Conservation (phyloP, 1,284 basidiomycete genomes). For the Trametes polyzona region DNA sequence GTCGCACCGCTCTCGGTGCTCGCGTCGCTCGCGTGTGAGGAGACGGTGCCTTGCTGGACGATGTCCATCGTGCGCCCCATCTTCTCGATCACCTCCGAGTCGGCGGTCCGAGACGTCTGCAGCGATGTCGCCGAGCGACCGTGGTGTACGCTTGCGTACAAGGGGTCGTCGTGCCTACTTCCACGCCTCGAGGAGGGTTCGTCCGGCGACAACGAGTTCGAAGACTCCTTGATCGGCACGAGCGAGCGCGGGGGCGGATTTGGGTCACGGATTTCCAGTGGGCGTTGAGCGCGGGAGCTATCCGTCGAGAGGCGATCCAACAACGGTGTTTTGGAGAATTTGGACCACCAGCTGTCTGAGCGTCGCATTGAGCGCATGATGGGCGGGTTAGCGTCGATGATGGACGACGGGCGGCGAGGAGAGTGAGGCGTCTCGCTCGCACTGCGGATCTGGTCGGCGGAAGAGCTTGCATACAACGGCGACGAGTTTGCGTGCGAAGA, state of each 20-base stretch:
- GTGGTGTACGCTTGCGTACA: slow-evolving; percentile 30
- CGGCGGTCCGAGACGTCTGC: slow-evolving; percentile 44
- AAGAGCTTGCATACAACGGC: slow-evolving; percentile 9
- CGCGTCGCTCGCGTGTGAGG: slow-evolving; percentile 34
- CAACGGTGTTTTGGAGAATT: slow-evolving; percentile 46
- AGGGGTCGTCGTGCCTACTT: slow-evolving; percentile 13
- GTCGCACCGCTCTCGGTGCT: slow-evolving; percentile 21
- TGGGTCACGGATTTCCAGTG: slow-evolving; percentile 69
- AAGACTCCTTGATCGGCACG: slow-evolving; percentile 56
- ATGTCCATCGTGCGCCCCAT: slow-evolving; percentile 71
- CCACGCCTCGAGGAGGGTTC: slow-evolving; percentile 9
- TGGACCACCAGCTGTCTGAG: slow-evolving; percentile 51
- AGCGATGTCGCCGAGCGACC: slow-evolving; percentile 32
- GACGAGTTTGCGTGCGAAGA: slow-evolving; percentile 22
- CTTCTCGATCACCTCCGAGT: slow-evolving; percentile 67
- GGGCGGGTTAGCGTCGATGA: slow-evolving; percentile 43
- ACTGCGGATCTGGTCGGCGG: slow-evolving; percentile 25
- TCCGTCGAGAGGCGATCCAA: slow-evolving; percentile 43
- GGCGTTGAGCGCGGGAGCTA: slow-evolving; percentile 21
- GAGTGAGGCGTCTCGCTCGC: slow-evolving; percentile 36
- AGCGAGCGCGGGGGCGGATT: slow-evolving; percentile 64
- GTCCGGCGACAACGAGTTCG: slow-evolving; percentile 30
- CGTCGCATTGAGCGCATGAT: slow-evolving; percentile 40
- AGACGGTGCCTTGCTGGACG: slow-evolving; percentile 54
- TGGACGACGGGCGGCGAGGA: slow-evolving; percentile 40